A percentile compares a stretch with the other conserved stretches of the same genome.
Evolutionary conservation across 306 rosid genomes (phyloP).

Genomic region (Corylus heterophylla): DNA sequence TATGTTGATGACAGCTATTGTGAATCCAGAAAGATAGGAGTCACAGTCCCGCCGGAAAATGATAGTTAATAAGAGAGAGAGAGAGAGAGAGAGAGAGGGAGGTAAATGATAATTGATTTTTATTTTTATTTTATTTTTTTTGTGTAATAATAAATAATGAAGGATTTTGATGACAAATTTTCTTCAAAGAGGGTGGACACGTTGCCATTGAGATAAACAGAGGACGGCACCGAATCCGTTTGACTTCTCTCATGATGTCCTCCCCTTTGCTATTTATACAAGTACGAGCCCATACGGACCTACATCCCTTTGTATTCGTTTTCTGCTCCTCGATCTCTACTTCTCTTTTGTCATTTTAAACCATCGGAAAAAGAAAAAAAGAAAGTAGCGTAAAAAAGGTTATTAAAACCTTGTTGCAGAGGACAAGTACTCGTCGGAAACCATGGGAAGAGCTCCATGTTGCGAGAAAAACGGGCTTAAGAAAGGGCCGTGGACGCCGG

Average conservation of each 20-base stretch:
- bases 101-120: too few relatives aligned
- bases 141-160: background rate
- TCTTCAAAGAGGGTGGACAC: slow-evolving; percentile 53
- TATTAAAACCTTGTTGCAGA: background rate
- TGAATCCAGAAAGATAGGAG: slow-evolving; percentile 42
- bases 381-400: background rate
- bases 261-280: slow-evolving; percentile 53
- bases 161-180: background rate
- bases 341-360: slow-evolving; percentile 2
- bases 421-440: background rate
- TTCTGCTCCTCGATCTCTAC: slow-evolving; percentile 17
- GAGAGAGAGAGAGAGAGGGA: too few relatives aligned
- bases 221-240: slow-evolving; percentile 88
- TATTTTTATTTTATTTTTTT: too few relatives aligned
- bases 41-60: slow-evolving; percentile 52
- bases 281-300: slow-evolving; percentile 45
- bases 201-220: slow-evolving; percentile 39
- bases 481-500: slow-evolving; percentile 96
- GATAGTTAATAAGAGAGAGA: slow-evolving; percentile 19
- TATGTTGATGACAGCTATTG: slow-evolving; percentile 55
- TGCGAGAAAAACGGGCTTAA: slow-evolving; percentile 89
- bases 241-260: slow-evolving; percentile 41
- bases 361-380: background rate
- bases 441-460: slow-evolving; percentile 95
- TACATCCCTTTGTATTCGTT: slow-evolving; percentile 16